Percentiles rank a stretch among this genome's conserved stretches.
phyloP scores from a whole-genome alignment of 1,284 basidiomycete genomes.

The Wallemia mellicola region DNA sequence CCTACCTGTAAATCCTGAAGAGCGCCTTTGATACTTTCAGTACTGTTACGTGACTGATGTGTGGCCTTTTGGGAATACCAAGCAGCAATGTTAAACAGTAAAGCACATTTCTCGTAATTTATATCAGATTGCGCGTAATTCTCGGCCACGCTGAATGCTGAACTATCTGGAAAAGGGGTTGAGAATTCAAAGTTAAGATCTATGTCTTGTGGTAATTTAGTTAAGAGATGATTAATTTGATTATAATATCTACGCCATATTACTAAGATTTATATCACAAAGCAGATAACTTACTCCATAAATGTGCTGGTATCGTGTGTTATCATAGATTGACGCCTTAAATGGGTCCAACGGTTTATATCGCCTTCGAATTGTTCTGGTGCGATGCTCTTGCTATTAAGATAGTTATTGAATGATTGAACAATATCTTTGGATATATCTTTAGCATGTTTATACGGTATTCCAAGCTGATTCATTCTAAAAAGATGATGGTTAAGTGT shows the following conservation, averaged over 20 bases:
- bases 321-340: neutral
- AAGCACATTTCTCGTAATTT: conserved; percentile 39
- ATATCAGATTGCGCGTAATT: conserved; percentile 39
- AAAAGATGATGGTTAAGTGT: neutral
- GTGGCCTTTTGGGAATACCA: conserved; percentile 42
- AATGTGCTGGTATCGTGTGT: neutral
- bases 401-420: neutral
- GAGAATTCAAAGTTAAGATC: conserved; percentile 43
- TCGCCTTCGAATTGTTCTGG: neutral
- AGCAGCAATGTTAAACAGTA: conserved; percentile 57
- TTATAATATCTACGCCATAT: conserved; percentile 40
- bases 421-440: neutral
- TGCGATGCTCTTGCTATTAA: neutral
- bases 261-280: neutral
- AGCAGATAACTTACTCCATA: neutral
- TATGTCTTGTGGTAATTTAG: conserved; percentile 43
- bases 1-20: conserved; percentile 38
- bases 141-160: conserved; percentile 18
- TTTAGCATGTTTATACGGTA: neutral
- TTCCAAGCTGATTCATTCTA: neutral
- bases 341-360: neutral
- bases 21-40: conserved; percentile 43
- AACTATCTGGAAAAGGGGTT: conserved; percentile 29
- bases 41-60: conserved; percentile 32
- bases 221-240: conserved; percentile 46